These are phyloP conservation scores for Diddensiella caesifluorescens DNA, from an alignment of 805 yeast species.

Conservation along the genomic window DNA sequence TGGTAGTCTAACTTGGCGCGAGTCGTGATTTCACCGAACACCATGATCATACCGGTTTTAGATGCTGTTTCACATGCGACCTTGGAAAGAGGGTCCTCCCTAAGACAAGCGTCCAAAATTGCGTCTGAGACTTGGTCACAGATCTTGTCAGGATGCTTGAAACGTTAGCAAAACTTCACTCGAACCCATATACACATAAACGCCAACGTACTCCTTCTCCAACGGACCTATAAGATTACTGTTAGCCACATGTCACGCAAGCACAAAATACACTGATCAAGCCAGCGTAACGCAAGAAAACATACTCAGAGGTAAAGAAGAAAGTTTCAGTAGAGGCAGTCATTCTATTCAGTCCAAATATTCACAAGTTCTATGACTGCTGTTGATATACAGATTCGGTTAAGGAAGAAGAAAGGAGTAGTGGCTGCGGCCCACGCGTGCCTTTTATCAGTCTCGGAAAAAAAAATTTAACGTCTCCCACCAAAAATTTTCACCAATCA, in stretches of 20 bases:
- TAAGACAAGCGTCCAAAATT: slow-evolving; percentile 93
- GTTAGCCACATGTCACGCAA: not conserved
- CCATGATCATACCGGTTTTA: slow-evolving; percentile 99
- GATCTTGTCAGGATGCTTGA: slow-evolving; percentile 41
- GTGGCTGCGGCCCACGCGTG: not conserved
- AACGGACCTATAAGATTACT: slow-evolving; percentile 37
- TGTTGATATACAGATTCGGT: slow-evolving; percentile 4
- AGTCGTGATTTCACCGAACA: slow-evolving; percentile 99
- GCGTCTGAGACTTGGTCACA: slow-evolving; percentile 99
- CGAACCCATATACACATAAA: not conserved
- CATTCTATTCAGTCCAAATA: slow-evolving; percentile 21
- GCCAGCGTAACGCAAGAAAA: slow-evolving; percentile 2
- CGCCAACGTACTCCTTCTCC: slow-evolving; percentile 48
- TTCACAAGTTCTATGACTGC: too few relatives aligned
- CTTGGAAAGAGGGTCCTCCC: slow-evolving; percentile 93
- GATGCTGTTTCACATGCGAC: slow-evolving; percentile 99
- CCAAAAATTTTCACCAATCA: too few relatives aligned
- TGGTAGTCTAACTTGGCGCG: slow-evolving; percentile 93
- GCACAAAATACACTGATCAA: not conserved
- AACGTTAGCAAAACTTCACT: slow-evolving; percentile 1
- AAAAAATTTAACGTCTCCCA: not conserved
- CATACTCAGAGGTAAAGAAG: slow-evolving; percentile 58
- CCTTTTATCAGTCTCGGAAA: not conserved
- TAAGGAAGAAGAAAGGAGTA: not conserved
- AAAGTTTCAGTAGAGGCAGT: slow-evolving; percentile 39